Base-by-base conservation (phyloP, 2,329 filamentous ascomycete genomes). In the Aspergillus tamarii region DNA sequence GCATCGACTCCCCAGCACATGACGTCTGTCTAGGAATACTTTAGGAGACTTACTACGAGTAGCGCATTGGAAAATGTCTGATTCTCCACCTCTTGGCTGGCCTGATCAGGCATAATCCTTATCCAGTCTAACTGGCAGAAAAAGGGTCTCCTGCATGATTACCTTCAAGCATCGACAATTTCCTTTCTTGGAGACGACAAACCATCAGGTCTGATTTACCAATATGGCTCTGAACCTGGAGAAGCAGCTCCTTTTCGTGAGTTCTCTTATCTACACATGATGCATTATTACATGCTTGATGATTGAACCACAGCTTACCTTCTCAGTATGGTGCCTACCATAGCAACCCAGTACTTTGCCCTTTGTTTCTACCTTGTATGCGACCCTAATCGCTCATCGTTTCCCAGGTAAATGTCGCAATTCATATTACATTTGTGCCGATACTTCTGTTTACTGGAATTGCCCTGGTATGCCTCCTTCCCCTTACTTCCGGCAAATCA, bases 291-390 rank as follows among this genome's bases (percentile, higher is more conserved):
- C 28, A 30, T 57, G 52, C 45, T 41, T 23, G 21, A 56, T 58
- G 28, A 64, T 67, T 69, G 69, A 67, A 71, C 65, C 53, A 52
- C 60, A 64, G 60, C 65, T 69, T 65, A 70, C 54, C 59, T 68
- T 57, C 45, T 56, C 68, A 90, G 88, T 90, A 90, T 82, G 88
- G 88, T 68, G 82, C 86, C 67, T 89, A 90, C 73, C 88, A 90
- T 73, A 86, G 88, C 73, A 84, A 89, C 73, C 82, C 85, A 64
- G 87, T 90, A 82, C 62, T 79, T 65, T 9, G 39, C 45, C 62
- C 60, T 65, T 53, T 61, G 16, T 41, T 45, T 28, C 54, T 50
- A 58, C 53, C 30, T n/a, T 30, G 32, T 30, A 66, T 67, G 36
- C 64, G 59, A 56, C 26, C 67, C 66, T 74, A 69, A 65, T 64